Evolutionary conservation across 495 filamentous ascomycete genomes (phyloP).

Genomic region (Clohesyomyces aquaticus): DNA sequence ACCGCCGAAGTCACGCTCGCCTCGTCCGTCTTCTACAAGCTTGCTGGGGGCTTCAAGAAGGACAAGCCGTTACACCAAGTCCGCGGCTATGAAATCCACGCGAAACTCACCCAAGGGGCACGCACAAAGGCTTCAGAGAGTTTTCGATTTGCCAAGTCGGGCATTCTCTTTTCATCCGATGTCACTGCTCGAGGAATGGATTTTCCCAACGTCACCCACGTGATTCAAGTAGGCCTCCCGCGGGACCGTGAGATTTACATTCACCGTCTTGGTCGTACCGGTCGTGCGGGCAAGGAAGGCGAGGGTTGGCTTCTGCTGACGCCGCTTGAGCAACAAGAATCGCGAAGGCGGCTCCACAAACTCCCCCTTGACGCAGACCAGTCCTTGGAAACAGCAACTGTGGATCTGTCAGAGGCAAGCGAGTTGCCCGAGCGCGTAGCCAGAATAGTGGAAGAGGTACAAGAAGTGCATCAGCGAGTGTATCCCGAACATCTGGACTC

Average conservation of each 20-base stretch:
- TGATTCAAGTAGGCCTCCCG: conserved; percentile 81
- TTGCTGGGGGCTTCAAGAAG: conserved; percentile 46
- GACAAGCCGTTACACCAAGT: conserved; percentile 43
- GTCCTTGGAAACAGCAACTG: conserved; percentile 55
- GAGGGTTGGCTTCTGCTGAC: conserved; percentile 77
- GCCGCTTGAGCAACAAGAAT: conserved; percentile 58
- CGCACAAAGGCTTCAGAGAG: conserved; percentile 68
- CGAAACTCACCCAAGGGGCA: conserved; percentile 68
- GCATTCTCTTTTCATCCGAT: conserved; percentile 87
- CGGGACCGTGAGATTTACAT: conserved; percentile 78
- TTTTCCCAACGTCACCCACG: conserved; percentile 89
- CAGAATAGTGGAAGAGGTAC: conserved; percentile 49
- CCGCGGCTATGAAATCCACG: conserved; percentile 74
- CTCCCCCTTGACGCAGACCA: conserved; percentile 70
- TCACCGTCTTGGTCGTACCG: conserved; percentile 79
- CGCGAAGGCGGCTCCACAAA: conserved; percentile 55
- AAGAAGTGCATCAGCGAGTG: conserved; percentile 44
- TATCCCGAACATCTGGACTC: conserved; percentile 49
- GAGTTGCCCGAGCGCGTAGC: conserved; percentile 46
- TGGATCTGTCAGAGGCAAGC: conserved; percentile 57
- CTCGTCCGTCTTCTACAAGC: conserved; percentile 59
- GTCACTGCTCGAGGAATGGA: conserved; percentile 97
- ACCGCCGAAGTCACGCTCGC: conserved; percentile 73
- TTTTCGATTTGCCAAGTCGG: conserved; percentile 68
- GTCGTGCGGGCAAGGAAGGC: conserved; percentile 73